Evolutionary conservation across 352 stramenopile genomes (phyloP).

Genomic region (Thalassiosira livingstoniorum): DNA sequence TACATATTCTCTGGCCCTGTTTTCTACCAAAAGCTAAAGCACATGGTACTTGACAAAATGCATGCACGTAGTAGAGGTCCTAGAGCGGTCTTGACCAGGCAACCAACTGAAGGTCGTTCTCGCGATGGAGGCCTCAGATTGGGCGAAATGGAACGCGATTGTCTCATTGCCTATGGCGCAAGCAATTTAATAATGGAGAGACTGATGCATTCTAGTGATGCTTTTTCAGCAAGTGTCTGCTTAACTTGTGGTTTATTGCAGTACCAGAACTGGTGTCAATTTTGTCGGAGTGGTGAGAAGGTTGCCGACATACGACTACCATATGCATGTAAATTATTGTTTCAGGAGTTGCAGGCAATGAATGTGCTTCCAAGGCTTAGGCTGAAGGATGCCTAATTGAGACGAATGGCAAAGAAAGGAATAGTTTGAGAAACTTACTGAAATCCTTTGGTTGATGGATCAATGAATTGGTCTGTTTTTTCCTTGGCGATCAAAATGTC

Average conservation of each 20-base stretch:
- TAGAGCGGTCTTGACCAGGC: conserved; percentile 94
- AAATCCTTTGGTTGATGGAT: too few relatives aligned
- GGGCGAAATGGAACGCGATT: conserved; percentile 99
- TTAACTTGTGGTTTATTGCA: conserved; percentile 96
- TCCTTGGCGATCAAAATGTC: too few relatives aligned
- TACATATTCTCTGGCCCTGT: conserved; percentile 99
- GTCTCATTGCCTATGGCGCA: conserved; percentile 99
- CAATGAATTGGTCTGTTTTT: too few relatives aligned
- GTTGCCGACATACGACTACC: conserved; percentile 97
- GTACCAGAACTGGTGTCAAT: conserved; percentile 98
- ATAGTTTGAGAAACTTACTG: too few relatives aligned
- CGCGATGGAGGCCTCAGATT: conserved; percentile 98
- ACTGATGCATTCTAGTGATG: conserved; percentile 99
- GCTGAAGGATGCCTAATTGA: conserved; percentile 91
- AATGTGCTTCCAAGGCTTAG: conserved; percentile 98
- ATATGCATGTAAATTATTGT: conserved; percentile 96
- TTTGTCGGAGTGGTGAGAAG: conserved; percentile 97
- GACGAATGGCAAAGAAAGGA: too few relatives aligned
- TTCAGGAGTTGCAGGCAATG: conserved; percentile 98
- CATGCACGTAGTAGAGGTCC: conserved; percentile 95
- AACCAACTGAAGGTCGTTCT: conserved; percentile 98
- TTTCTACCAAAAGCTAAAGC: conserved; percentile 99
- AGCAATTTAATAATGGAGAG: conserved; percentile 99
- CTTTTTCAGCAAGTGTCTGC: conserved; percentile 98
- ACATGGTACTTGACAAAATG: conserved; percentile 99